A percentile compares a stretch with the other conserved stretches of the same genome.
phyloP scores from a whole-genome alignment of 352 stramenopile genomes.

The Phytophthora pistaciae region DNA sequence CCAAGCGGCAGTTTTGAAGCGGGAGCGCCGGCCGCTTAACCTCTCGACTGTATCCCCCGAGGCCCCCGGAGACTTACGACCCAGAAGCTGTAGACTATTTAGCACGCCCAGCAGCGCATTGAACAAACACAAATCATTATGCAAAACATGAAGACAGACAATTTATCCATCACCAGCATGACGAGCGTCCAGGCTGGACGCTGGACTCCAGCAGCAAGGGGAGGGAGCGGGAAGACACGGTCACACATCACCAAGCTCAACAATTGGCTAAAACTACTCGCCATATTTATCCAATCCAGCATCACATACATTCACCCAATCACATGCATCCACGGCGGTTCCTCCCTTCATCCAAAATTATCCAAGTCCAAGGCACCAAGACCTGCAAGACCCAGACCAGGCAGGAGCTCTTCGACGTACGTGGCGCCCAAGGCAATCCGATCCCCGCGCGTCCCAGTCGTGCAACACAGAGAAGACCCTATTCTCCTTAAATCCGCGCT shows the following conservation, averaged over 20 bases:
- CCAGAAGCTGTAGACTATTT: slow-evolving; percentile 60
- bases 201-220: background rate
- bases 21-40: background rate
- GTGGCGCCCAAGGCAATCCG: slow-evolving; percentile 1
- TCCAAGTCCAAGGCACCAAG: background rate
- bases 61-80: slow-evolving; percentile 17
- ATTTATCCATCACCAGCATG: slow-evolving; percentile 2
- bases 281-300: slow-evolving; percentile 20
- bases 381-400: too few relatives aligned
- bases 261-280: background rate
- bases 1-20: slow-evolving; percentile 30
- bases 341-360: slow-evolving; percentile 24
- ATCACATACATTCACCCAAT: slow-evolving; percentile 39
- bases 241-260: background rate
- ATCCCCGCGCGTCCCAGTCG: background rate
- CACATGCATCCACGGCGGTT: slow-evolving; percentile 22
- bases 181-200: too few relatives aligned
- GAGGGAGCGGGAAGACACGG: background rate
- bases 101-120: slow-evolving; percentile 44
- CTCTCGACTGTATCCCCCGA: background rate
- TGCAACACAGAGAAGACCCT: background rate
- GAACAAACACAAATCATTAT: slow-evolving; percentile 34
- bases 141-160: slow-evolving; percentile 7
- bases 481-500: background rate
- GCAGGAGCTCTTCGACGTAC: slow-evolving; percentile 9